Conservation (phyloP, 441 rosid genomes). For the Cnidoscolus chayamansa region DNA sequence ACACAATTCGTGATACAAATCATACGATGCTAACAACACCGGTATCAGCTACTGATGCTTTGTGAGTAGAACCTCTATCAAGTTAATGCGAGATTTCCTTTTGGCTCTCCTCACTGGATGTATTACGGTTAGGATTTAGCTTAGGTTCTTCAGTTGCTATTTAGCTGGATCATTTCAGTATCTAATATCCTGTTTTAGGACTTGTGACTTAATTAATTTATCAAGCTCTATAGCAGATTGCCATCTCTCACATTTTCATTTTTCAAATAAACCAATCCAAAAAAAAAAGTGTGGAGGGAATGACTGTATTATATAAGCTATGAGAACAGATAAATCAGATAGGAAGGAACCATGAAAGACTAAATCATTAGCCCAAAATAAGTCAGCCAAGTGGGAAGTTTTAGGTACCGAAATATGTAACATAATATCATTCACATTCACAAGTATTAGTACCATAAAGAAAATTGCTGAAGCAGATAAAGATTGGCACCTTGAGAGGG, state of each 20-base stretch:
- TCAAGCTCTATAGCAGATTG: background rate
- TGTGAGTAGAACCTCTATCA: background rate
- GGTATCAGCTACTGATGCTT: background rate
- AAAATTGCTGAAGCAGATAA: slow-evolving; percentile 2
- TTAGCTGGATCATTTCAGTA: background rate
- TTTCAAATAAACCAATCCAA: background rate
- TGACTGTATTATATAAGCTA: background rate
- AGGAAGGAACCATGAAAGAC: background rate
- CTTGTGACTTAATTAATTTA: background rate
- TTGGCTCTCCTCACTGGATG: background rate
- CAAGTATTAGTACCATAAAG: background rate
- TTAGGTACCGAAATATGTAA: background rate
- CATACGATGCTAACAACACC: too few relatives aligned
- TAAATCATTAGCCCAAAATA: background rate
- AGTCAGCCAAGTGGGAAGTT: background rate
- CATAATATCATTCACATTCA: background rate
- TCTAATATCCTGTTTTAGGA: background rate
- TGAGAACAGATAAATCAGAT: background rate
- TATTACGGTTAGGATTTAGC: background rate
- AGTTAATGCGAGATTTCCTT: background rate
- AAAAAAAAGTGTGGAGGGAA: background rate
- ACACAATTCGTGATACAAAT: too few relatives aligned
- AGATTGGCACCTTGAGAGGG: slow-evolving; percentile 57
- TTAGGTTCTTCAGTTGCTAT: background rate
- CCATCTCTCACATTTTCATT: background rate